Conservation (phyloP, 2,329 filamentous ascomycete species). For the Cytospora piceicola region DNA sequence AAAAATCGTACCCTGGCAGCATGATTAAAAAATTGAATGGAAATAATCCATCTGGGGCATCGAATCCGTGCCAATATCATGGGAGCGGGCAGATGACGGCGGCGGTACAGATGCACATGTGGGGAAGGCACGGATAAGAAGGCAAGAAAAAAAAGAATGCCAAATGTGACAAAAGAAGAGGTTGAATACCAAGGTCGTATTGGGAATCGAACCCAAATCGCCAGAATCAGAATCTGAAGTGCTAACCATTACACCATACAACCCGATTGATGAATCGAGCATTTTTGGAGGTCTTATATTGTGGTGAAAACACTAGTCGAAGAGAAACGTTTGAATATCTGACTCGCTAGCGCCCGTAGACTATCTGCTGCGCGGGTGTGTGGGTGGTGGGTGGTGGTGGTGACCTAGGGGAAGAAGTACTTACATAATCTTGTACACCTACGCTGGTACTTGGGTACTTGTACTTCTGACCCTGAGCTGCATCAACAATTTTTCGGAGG, state of each 20-base stretch:
- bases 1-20: too few relatives aligned
- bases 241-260: conserved; percentile 5
- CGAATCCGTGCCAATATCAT: too few relatives aligned
- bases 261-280: background rate
- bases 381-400: background rate
- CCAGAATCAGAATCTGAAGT: conserved; percentile 1
- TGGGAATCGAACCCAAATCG: conserved; percentile 3
- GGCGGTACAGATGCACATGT: too few relatives aligned
- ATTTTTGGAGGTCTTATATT: background rate
- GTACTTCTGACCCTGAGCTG: conserved; percentile 10
- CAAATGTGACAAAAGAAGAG: background rate
- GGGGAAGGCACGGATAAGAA: background rate
- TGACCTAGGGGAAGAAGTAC: background rate
- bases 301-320: background rate
- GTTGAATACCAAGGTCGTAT: background rate
- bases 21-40: too few relatives aligned
- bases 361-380: background rate
- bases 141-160: too few relatives aligned
- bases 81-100: too few relatives aligned
- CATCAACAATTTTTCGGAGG: conserved; percentile 22
- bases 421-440: background rate
- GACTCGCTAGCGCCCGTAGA: background rate
- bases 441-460: conserved; percentile 12
- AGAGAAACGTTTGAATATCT: background rate
- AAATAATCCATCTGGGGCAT: too few relatives aligned